Conservation (phyloP, 257 asterid genomes). For the Ajuga chamaepitys region DNA sequence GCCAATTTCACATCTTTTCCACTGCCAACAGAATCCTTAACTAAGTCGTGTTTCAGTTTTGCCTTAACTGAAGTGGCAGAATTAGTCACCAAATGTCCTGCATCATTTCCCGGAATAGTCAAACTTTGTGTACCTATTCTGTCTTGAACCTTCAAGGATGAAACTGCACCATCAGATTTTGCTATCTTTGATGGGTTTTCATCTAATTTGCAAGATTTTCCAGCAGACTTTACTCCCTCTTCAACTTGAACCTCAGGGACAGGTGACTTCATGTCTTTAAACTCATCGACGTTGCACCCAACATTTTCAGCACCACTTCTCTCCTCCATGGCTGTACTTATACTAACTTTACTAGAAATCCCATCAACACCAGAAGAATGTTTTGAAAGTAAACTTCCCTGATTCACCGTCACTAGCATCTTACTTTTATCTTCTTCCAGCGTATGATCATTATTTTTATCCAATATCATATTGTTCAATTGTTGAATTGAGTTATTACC, state of each 20-base stretch:
- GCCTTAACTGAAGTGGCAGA: constrained; percentile 12
- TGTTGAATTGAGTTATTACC: constrained; percentile 22
- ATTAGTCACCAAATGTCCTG: constrained; percentile 8
- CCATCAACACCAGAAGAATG: constrained; percentile 1
- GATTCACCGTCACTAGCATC: constrained; percentile 16
- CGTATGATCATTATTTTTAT: constrained; percentile 12
- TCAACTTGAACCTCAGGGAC: constrained; percentile 18
- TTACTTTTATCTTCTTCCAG: constrained; percentile 16
- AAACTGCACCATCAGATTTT: constrained; percentile 22
- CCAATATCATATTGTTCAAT: constrained; percentile 23
- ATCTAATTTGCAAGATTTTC: constrained; percentile 22
- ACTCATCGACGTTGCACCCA: constrained; percentile 1
- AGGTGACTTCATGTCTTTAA: constrained; percentile 13
- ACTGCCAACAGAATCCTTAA: constrained; percentile 20
- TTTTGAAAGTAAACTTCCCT: constrained; percentile 21
- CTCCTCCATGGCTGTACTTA: constrained; percentile 12
- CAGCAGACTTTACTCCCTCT: constrained; percentile 23
- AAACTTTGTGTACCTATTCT: constrained; percentile 14
- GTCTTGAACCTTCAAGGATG: constrained; percentile 16
- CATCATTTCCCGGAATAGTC: constrained; percentile 14
- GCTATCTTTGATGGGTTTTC: constrained; percentile 31
- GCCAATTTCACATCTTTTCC: constrained; percentile 16
- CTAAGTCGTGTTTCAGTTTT: constrained; percentile 9
- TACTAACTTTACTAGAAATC: constrained; percentile 12
- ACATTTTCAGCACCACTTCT: constrained; percentile 16